Evolutionary conservation across 352 stramenopile genomes (phyloP).

Genomic region (Globisporangium spiculum): DNA sequence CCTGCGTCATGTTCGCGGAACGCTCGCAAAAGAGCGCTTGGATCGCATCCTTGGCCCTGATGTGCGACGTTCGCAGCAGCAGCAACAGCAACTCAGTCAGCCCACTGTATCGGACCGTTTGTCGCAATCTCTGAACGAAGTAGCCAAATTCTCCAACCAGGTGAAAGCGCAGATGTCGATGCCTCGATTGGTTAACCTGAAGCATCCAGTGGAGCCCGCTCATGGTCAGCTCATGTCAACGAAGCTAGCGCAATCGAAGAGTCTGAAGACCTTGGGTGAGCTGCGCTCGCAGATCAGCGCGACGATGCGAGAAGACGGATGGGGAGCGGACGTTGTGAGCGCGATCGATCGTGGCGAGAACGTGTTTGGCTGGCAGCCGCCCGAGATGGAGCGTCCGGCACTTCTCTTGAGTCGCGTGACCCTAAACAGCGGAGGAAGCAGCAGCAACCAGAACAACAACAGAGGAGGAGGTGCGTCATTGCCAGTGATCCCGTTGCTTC

Average conservation of each 20-base stretch:
- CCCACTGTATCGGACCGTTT: conserved; percentile 26
- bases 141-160: conserved; percentile 41
- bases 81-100: not conserved
- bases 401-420: conserved; percentile 63
- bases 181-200: conserved; percentile 64
- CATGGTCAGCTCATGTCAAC: conserved; percentile 48
- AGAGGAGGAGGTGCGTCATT: not conserved
- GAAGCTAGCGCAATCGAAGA: conserved; percentile 48
- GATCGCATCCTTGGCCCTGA: conserved; percentile 41
- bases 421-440: conserved; percentile 17
- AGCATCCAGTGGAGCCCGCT: conserved; percentile 22
- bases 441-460: conserved; percentile 5
- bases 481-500: conserved; percentile 32
- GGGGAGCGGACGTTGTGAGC: conserved; percentile 50
- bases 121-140: conserved; percentile 38
- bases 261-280: conserved; percentile 31
- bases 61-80: conserved; percentile 7
- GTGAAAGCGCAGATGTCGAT: conserved; percentile 66
- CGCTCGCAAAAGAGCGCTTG: conserved; percentile 58
- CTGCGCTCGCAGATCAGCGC: conserved; percentile 45
- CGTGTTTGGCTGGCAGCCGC: conserved; percentile 72
- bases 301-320: conserved; percentile 46
- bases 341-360: conserved; percentile 61
- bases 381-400: conserved; percentile 66
- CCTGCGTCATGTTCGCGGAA: conserved; percentile 43